A percentile compares a stretch with the other conserved stretches of the same genome.
Evolutionary conservation across 1,139 yeast species (phyloP).

Genomic region (Suhomyces wounanorum): DNA sequence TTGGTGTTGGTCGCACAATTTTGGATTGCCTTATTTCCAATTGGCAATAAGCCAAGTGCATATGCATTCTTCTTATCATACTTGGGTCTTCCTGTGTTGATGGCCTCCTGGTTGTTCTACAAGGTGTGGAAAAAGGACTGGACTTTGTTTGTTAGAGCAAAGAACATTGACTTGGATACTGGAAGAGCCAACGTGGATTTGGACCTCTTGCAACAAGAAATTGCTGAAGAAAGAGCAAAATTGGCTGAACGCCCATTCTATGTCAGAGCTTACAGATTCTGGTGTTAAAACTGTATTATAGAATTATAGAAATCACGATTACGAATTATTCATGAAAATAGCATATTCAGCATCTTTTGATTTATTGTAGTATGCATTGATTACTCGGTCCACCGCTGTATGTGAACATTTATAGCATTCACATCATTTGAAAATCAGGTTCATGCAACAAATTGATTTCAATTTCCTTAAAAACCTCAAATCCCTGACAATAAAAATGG

Average conservation of each 20-base stretch:
- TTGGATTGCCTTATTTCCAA: conserved; percentile 75
- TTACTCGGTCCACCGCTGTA: too few species aligned
- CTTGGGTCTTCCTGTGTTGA: conserved; percentile 62
- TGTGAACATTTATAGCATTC: too few species aligned
- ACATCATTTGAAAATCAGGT: too few species aligned
- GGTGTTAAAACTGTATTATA: conserved; percentile 20
- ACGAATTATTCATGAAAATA: background rate
- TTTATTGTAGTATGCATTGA: too few species aligned
- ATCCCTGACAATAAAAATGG: too few species aligned
- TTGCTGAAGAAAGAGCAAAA: conserved; percentile 23
- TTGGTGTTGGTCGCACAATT: conserved; percentile 77
- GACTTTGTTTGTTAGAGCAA: conserved; percentile 29
- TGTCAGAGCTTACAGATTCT: conserved; percentile 21
- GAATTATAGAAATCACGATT: conserved; percentile 9
- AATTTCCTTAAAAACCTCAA: too few species aligned
- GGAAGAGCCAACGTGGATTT: conserved; percentile 28
- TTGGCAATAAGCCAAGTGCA: conserved; percentile 58
- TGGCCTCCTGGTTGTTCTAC: conserved; percentile 59
- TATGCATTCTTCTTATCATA: conserved; percentile 60
- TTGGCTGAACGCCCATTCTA: conserved; percentile 24
- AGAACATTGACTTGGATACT: conserved; percentile 26
- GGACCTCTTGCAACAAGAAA: conserved; percentile 26
- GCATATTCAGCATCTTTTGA: background rate
- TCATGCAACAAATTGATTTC: too few species aligned
- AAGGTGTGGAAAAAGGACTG: conserved; percentile 58